Evolutionary conservation across 2,329 filamentous ascomycete species (phyloP).

Genomic region (Botrytis elliptica): DNA sequence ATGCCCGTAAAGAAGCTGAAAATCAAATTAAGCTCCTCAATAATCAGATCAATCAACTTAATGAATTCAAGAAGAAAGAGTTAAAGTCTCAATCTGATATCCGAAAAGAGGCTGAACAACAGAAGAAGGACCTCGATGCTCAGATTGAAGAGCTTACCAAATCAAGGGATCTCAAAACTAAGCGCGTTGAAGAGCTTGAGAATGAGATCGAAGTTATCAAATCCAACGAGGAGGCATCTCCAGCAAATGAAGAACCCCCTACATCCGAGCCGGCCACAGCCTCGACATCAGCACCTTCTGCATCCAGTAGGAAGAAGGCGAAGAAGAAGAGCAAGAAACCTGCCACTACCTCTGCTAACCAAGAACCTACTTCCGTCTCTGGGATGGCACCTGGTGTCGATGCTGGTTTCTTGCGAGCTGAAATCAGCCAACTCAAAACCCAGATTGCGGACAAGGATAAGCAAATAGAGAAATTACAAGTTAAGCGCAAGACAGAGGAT

Average conservation of each 20-base stretch:
- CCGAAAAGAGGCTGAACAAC: constrained; percentile 28
- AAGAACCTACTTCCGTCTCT: constrained; percentile 32
- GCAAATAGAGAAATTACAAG: constrained; percentile 68
- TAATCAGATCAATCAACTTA: constrained; percentile 32
- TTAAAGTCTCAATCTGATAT: constrained; percentile 27
- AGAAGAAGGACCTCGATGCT: constrained; percentile 26
- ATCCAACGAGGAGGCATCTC: constrained; percentile 24
- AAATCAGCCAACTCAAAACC: constrained; percentile 35
- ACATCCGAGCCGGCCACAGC: constrained; percentile 45
- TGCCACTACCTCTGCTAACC: constrained; percentile 32
- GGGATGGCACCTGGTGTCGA: constrained; percentile 23
- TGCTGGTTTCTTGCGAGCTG: constrained; percentile 29
- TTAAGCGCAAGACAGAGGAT: constrained; percentile 72
- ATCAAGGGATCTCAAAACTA: constrained; percentile 26
- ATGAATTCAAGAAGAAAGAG: constrained; percentile 26
- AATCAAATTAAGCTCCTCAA: constrained; percentile 26
- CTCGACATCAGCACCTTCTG: constrained; percentile 39
- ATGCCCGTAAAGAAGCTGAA: constrained; percentile 31
- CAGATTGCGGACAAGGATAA: constrained; percentile 47
- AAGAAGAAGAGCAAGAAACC: constrained; percentile 81
- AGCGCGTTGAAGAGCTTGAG: constrained; percentile 33
- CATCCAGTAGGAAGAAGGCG: constrained; percentile 64
- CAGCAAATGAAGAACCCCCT: constrained; percentile 21
- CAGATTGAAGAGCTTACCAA: constrained; percentile 33
- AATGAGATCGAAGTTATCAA: constrained; percentile 29